Percentiles rank a stretch among this genome's conserved stretches.
These are phyloP conservation scores for Flaveria trinervia DNA, from an alignment of 129 eudicot species.

Conservation along the genomic window DNA sequence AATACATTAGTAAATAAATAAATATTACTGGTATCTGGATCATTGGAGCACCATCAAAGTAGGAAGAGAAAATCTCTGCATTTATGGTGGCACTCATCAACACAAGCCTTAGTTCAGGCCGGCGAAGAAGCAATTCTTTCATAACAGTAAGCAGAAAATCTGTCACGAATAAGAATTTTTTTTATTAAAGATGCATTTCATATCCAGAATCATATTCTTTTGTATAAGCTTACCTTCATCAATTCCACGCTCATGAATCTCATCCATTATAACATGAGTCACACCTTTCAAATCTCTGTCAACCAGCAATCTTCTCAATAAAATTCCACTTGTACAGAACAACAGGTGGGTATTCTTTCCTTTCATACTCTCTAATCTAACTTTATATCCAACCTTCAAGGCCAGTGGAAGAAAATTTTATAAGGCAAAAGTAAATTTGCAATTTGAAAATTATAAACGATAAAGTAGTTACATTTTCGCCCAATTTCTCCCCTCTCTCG, in stretches of 20 bases:
- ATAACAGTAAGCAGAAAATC: slow-evolving; percentile 85
- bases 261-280: slow-evolving; percentile 87
- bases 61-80: slow-evolving; percentile 82
- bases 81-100: slow-evolving; percentile 96
- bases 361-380: slow-evolving; percentile 82
- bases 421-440: not conserved
- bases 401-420: not conserved
- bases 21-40: slow-evolving; percentile 68
- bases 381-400: slow-evolving; percentile 80
- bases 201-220: not conserved
- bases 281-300: slow-evolving; percentile 77
- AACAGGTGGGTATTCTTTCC: slow-evolving; percentile 84
- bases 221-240: slow-evolving; percentile 67
- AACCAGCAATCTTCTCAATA: slow-evolving; percentile 72
- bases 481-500: slow-evolving; percentile 83
- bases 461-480: slow-evolving; percentile 68
- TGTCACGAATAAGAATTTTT: slow-evolving; percentile 30
- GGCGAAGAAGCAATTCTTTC: slow-evolving; percentile 79
- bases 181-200: slow-evolving; percentile 22
- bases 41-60: slow-evolving; percentile 75
- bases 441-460: not conserved
- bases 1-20: not conserved
- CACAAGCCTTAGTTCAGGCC: slow-evolving; percentile 77
- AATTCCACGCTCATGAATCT: slow-evolving; percentile 93
- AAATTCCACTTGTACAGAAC: slow-evolving; percentile 79